Conservation (phyloP, 495 filamentous ascomycete species). For the Entonaema liquescens region DNA sequence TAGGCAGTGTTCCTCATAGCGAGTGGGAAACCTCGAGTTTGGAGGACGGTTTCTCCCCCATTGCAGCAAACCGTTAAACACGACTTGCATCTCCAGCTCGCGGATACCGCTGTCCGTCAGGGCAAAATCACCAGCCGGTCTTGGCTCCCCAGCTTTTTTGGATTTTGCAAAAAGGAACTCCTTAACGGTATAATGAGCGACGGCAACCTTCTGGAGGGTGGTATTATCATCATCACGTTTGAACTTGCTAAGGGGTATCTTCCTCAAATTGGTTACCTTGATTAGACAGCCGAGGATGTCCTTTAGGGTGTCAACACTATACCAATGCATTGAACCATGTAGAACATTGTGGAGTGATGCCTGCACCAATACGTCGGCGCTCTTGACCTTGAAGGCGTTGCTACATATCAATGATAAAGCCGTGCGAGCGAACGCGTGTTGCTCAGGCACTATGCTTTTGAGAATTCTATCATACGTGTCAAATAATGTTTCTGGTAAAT, state of each 20-base stretch:
- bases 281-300: conserved; percentile 45
- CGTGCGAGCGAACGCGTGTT: conserved; percentile 42
- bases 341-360: conserved; percentile 38
- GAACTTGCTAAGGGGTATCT: background rate
- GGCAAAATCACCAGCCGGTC: conserved; percentile 33
- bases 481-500: conserved; percentile 51
- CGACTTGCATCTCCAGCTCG: conserved; percentile 33
- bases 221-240: conserved; percentile 15
- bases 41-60: conserved; percentile 7
- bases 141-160: conserved; percentile 8
- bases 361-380: conserved; percentile 30
- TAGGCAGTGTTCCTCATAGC: conserved; percentile 40
- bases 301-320: conserved; percentile 30
- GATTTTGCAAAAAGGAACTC: conserved; percentile 44
- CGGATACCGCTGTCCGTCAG: conserved; percentile 28
- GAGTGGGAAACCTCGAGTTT: conserved; percentile 6
- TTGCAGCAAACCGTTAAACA: conserved; percentile 36
- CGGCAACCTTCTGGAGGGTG: conserved; percentile 19
- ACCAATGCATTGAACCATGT: conserved; percentile 26
- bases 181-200: conserved; percentile 49
- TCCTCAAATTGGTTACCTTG: conserved; percentile 25
- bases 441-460: conserved; percentile 32
- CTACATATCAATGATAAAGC: conserved; percentile 43
- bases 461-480: conserved; percentile 54
- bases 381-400: conserved; percentile 27